Evolutionary conservation across 2,329 filamentous ascomycete genomes (phyloP), one percentile per base, ranked within the genome.

Genomic region (Didymella arachidicola): DNA sequence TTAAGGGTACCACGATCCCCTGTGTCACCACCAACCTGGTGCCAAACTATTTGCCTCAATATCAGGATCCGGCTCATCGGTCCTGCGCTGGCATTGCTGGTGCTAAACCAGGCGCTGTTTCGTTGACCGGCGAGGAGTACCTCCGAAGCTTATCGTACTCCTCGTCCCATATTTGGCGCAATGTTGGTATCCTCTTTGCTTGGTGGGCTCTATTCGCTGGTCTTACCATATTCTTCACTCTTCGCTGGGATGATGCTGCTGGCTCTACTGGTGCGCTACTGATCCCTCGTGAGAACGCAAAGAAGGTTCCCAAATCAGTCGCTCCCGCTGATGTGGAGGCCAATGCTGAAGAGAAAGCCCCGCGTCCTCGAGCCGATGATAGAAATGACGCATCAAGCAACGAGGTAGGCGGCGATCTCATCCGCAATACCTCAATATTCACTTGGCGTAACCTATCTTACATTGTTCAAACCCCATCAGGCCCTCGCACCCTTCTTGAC

Each of bases 391-490:
- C 7, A 3, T n/a, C 38, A 4, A 42, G 30, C 14, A 41, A 59
- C 4, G 49, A 41, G 7, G 43, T 73, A n/a, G 75, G 80, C 38
- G 73, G 72, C 2, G 72, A 80, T 29, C 79, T 90, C 1, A 76
- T 87, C 29, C 83, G 83, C 26, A 90, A 90, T 72, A 88, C 84
- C 0, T 88, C 86, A 0, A 80, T 90, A 0, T 91, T 96, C 56
- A 93, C 90, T 1, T 87, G 84, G 84, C 73, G 77, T 27, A 77
- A 85, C 59, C 79, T 86, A 3, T 77, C 75, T 7, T 85, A 85
- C 57, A 80, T 87, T 75, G 95, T 85, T 60, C 81, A 79, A 34
- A 80, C 69, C 2, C 68, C 70, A 0, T 47, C 57, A 75, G 51
- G 73, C 70, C 16, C 78, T 72, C 11, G 77, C 77, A 51, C 71